A percentile compares a stretch with the other conserved stretches of the same genome.
phyloP scores from a whole-genome alignment of 2,329 filamentous ascomycete species.

The Nectriaceae sp. region DNA sequence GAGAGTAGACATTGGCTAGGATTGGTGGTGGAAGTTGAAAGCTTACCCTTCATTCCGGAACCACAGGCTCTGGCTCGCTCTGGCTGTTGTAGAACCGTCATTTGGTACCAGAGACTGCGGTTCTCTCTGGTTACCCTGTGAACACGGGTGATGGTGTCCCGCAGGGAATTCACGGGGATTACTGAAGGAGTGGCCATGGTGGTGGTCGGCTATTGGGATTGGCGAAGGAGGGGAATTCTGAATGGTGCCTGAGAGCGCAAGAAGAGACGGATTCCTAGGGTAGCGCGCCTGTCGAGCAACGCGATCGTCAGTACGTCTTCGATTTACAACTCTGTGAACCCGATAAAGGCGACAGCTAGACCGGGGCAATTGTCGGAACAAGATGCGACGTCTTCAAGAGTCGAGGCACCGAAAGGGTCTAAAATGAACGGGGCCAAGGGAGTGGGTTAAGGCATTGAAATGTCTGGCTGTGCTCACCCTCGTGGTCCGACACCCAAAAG shows the following conservation, averaged over 20 bases:
- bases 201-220: neutral
- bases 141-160: slow-evolving; percentile 48
- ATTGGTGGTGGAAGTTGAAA: neutral
- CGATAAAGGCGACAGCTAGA: too few species aligned
- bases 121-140: slow-evolving; percentile 66
- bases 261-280: slow-evolving; percentile 7
- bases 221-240: neutral
- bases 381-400: too few species aligned
- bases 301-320: too few species aligned
- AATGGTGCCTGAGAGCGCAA: slow-evolving; percentile 4
- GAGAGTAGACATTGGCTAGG: neutral
- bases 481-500: neutral
- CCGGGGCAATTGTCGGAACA: too few species aligned
- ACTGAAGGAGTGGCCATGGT: slow-evolving; percentile 36
- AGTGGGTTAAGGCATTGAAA: neutral
- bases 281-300: too few species aligned
- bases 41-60: slow-evolving; percentile 89
- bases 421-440: too few species aligned
- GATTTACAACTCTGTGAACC: too few species aligned
- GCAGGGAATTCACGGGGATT: slow-evolving; percentile 30
- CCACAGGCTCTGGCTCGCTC: slow-evolving; percentile 93
- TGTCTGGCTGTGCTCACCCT: neutral
- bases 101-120: slow-evolving; percentile 75
- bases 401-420: too few species aligned
- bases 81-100: slow-evolving; percentile 90